Base-by-base conservation (phyloP, 176 grass and related monocot genomes). In the Miscanthus lutarioriparius region DNA sequence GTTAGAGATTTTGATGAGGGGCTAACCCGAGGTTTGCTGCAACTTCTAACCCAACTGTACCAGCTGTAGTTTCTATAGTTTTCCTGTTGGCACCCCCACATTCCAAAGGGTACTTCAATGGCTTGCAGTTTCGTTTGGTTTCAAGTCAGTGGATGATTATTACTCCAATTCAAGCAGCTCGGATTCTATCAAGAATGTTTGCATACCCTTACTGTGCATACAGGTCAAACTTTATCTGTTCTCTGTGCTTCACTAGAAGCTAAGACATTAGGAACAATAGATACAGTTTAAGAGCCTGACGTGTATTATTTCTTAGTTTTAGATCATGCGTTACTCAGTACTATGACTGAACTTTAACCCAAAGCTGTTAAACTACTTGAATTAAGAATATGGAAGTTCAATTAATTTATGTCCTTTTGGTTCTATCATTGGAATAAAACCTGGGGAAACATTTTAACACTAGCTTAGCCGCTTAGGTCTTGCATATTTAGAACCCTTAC, bases 111-210 rank as follows among this genome's bases (percentile, higher is more conserved):
- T 28, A 84, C 28, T 77, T 82, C 30, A 62, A 72, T n/a, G 38
- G 5, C 19, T 51, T 87, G 80, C 86, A 95, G 96, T 98, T 83
- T 95, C 96, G 68, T 98, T 98, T 98, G 96, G 96, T 85, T 98
- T 98, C 85, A 95, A 91, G 74, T 98, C 96, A 25, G 93, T 90
- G 61, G 96, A 98, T 92, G 96, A 98, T 87, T 98, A 98, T 84
- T 98, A 98, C 56, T 90, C 84, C 40, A 95, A 95, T 75, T 98
- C 96, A 62, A 92, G 93, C 81, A 95, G 96, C 83, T 98, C 96
- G 49, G 90, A 80, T 74, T 98, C 89, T 36, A 98, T 98, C 67
- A 87, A 95, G 80, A 76, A 93, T 92, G 89, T 98, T 64, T 78
- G 83, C 78, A 89, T 89, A 87, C 96, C 96, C 82, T 90, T 98